Base-by-base conservation (phyloP, 208 protist genomes). In the Porcisia deanei region DNA sequence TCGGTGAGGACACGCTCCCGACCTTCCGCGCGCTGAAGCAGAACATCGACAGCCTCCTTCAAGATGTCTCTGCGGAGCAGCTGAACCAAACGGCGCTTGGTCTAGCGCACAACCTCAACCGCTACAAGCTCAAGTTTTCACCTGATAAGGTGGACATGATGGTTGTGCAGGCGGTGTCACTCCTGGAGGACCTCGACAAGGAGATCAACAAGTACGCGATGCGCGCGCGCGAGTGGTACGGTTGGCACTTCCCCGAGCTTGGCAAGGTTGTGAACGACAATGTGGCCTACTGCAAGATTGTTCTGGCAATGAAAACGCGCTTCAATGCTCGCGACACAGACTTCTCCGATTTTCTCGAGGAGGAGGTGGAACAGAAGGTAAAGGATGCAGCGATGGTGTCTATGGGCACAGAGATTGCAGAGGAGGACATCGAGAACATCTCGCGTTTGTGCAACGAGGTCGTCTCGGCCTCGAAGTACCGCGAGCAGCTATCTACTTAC, bases 101-200 rank as follows among this genome's bases (percentile, higher is more conserved):
- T 93, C 89, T 99, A 1, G 94, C 99, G 37, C 99, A 99, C 87
- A 98, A 95, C 61, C 90, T 99, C 8, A 99, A 98, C 71, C 93
- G 99, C 76, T 99, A 99, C 90, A 99, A 99, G 88, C 90, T 99
- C 55, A 99, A 99, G 91, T 99, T 99, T 90, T 99, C 94, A 39
- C 98, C 99, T 8, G 99, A 99, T 82, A 99, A 99, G 94, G 98
- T 99, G 72, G 99, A 99, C 79, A 99, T 99, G 80, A 99, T 99
- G 99, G 99, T 99, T 64, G 98, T 99, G 66, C 99, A 99, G 90
- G 99, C 99, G 39, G 99, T 99, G 65, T 90, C 92, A 9, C 90
- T 99, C 20, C 88, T 99, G 5, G 99, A 99, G 82, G 99, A 99
- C 77, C 82, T 99, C 10, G 98, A 99, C 85, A 99, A 99, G 88